Evolutionary conservation across 139 green algal genomes (phyloP).

Genomic region (Coelastrella sp.): DNA sequence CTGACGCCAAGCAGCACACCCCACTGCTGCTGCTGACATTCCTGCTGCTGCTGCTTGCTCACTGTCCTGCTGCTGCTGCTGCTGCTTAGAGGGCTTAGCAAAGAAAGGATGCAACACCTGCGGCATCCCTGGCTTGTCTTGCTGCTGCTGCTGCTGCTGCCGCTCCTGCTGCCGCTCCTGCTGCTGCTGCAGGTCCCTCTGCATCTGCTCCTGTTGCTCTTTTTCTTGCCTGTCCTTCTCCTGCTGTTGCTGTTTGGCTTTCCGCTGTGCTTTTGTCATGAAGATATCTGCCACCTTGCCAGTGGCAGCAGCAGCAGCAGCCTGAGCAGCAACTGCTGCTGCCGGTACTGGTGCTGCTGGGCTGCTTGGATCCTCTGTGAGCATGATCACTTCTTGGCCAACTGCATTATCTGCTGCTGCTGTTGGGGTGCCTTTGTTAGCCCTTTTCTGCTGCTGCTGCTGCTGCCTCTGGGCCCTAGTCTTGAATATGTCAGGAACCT

Average conservation of each 20-base stretch:
- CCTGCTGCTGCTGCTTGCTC: neutral
- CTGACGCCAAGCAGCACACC: neutral
- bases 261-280: slow-evolving; percentile 14
- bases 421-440: neutral
- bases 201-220: neutral
- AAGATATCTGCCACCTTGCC: slow-evolving; percentile 40
- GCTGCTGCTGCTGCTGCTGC: slow-evolving; percentile 19
- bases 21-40: slow-evolving; percentile 25
- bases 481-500: slow-evolving; percentile 19
- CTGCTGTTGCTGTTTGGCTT: slow-evolving; percentile 24
- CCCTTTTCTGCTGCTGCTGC: too few species aligned
- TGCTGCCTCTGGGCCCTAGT: slow-evolving; percentile 6
- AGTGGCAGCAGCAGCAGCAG: neutral
- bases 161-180: slow-evolving; percentile 16
- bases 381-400: neutral
- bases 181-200: slow-evolving; percentile 1
- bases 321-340: neutral
- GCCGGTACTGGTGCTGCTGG: neutral
- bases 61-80: neutral
- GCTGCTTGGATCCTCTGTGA: neutral
- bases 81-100: neutral
- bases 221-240: neutral
- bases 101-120: slow-evolving; percentile 30
- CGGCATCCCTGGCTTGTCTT: neutral
- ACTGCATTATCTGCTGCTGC: neutral